Evolutionary conservation across 176 grass and related monocot species (phyloP).

Genomic region (Rhynchospora tenuis): DNA sequence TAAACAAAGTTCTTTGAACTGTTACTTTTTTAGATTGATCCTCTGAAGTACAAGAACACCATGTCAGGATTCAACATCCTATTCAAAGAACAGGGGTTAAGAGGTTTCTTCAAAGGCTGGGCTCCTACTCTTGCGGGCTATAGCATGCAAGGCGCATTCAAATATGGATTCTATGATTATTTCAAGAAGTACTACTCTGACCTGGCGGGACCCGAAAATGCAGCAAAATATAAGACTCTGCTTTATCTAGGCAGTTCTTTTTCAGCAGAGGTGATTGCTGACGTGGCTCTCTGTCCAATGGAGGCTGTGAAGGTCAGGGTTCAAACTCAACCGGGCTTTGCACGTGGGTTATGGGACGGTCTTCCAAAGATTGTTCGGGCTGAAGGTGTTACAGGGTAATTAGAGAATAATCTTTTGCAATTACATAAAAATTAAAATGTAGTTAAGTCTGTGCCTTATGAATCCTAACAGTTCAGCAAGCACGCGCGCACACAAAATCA

Average conservation of each 20-base stretch:
- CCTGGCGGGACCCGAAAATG: slow-evolving; percentile 53
- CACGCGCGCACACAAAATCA: not conserved
- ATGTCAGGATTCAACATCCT: slow-evolving; percentile 58
- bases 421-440: not conserved
- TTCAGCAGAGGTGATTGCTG: slow-evolving; percentile 70
- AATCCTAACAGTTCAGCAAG: not conserved
- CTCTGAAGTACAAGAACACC: slow-evolving; percentile 74
- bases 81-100: slow-evolving; percentile 69
- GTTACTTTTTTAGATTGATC: slow-evolving; percentile 48
- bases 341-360: slow-evolving; percentile 63
- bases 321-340: slow-evolving; percentile 70
- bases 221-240: slow-evolving; percentile 71
- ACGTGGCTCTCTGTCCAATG: slow-evolving; percentile 73
- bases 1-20: not conserved
- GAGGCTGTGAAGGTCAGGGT: slow-evolving; percentile 78
- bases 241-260: slow-evolving; percentile 69
- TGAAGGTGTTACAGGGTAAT: slow-evolving; percentile 68
- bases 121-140: slow-evolving; percentile 62
- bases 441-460: not conserved
- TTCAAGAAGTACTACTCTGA: slow-evolving; percentile 81
- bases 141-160: slow-evolving; percentile 61
- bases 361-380: slow-evolving; percentile 65
- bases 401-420: not conserved
- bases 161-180: slow-evolving; percentile 69
- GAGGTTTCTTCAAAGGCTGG: slow-evolving; percentile 73